phyloP scores from a whole-genome alignment of 2,329 filamentous ascomycete species.

The Thermoascus crustaceus region DNA sequence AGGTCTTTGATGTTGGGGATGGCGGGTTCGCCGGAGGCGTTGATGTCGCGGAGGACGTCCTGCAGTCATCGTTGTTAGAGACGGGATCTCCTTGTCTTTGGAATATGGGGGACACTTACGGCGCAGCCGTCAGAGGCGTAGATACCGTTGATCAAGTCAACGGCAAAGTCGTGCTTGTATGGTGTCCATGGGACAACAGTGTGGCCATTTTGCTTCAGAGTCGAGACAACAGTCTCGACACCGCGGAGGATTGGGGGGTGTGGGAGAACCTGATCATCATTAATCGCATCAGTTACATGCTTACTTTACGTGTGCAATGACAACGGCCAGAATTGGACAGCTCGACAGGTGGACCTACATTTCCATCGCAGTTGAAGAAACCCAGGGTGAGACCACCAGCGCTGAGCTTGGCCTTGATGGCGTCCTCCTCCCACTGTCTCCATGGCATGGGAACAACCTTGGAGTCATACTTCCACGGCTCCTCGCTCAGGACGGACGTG shows the following conservation, averaged over 20 bases:
- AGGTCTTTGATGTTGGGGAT: slow-evolving; percentile 29
- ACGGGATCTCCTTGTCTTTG: too few species aligned
- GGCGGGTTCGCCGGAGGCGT: slow-evolving; percentile 28
- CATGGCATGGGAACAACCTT: slow-evolving; percentile 30
- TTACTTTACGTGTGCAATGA: too few species aligned
- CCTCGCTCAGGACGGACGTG: slow-evolving; percentile 22
- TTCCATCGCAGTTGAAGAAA: slow-evolving; percentile 4
- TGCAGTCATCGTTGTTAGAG: slow-evolving; percentile 4
- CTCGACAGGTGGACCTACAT: too few species aligned
- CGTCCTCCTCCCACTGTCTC: slow-evolving; percentile 13
- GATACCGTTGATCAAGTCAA: slow-evolving; percentile 18
- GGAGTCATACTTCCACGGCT: slow-evolving; percentile 32
- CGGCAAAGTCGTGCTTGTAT: slow-evolving; percentile 19
- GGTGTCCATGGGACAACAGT: slow-evolving; percentile 24
- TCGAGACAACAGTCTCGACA: slow-evolving; percentile 18
- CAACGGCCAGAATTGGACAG: too few species aligned
- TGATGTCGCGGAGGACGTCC: slow-evolving; percentile 21
- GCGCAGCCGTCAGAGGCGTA: slow-evolving; percentile 23
- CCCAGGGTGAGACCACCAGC: slow-evolving; percentile 5
- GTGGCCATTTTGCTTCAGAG: slow-evolving; percentile 21
- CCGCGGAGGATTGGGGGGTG: slow-evolving; percentile 31
- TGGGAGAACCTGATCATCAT: slow-evolving; percentile 21
- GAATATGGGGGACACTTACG: slow-evolving; percentile 11
- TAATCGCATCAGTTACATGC: too few species aligned
- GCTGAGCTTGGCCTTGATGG: slow-evolving; percentile 2